A percentile compares a stretch with the other conserved stretches of the same genome.
Conservation (phyloP, 192 early-diverging fungal species). For the Rhizoclosmatium sp. region DNA sequence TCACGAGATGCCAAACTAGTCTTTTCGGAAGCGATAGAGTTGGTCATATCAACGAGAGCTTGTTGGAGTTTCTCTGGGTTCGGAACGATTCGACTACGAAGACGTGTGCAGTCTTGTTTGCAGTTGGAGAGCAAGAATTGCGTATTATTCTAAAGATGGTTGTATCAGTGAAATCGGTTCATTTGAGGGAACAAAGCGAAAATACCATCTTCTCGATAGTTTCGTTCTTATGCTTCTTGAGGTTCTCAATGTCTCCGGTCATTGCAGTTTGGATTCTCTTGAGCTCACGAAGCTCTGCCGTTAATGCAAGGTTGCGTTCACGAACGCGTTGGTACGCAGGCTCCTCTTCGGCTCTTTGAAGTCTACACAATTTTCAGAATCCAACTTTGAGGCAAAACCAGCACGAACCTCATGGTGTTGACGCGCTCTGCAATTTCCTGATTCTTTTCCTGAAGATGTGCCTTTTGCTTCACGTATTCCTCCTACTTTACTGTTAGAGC, state of each 20-base stretch:
- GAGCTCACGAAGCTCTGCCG: conserved; percentile 65
- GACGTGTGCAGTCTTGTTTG: conserved; percentile 61
- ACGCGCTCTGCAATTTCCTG: conserved; percentile 65
- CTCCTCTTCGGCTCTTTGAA: conserved; percentile 62
- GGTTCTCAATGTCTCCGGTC: conserved; percentile 44
- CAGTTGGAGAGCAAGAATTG: conserved; percentile 55
- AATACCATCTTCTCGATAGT: conserved; percentile 61
- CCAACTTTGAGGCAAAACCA: not conserved
- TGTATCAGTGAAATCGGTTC: not conserved
- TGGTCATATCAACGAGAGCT: conserved; percentile 66
- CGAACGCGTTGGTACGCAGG: conserved; percentile 57
- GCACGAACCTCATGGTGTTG: conserved; percentile 48
- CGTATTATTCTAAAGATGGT: conserved; percentile 51
- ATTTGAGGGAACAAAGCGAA: not conserved
- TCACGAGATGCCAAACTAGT: conserved; percentile 52
- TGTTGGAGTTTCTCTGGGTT: conserved; percentile 78
- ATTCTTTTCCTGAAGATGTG: conserved; percentile 59
- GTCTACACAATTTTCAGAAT: conserved; percentile 35
- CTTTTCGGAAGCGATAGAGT: conserved; percentile 53
- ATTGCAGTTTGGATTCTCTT: conserved; percentile 52
- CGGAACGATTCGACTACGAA: conserved; percentile 73
- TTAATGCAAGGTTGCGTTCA: conserved; percentile 59
- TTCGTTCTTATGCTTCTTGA: conserved; percentile 62
- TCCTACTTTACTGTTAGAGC: conserved; percentile 26
- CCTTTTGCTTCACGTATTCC: conserved; percentile 50